Percentiles rank a stretch among this genome's conserved stretches.
Conservation (phyloP, 2,329 filamentous ascomycete genomes). For the Pyrenochaeta sp. region DNA sequence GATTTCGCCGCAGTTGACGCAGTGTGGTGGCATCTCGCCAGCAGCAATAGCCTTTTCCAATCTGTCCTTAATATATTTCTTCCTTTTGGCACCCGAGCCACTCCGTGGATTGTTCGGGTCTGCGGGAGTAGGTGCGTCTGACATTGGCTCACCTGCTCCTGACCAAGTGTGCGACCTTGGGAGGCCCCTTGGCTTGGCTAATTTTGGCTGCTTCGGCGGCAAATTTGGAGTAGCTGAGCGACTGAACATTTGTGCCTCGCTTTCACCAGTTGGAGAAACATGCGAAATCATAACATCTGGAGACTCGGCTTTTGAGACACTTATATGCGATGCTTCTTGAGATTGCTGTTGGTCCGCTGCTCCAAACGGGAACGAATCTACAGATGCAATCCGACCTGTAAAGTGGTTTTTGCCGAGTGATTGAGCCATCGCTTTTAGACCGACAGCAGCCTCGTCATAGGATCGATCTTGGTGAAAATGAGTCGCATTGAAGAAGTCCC, state of each 20-base stretch:
- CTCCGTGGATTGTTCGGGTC: slow-evolving; percentile 46
- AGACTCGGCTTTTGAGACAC: slow-evolving; percentile 23
- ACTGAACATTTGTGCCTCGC: slow-evolving; percentile 26
- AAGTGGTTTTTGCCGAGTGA: slow-evolving; percentile 3
- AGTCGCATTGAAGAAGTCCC: slow-evolving; percentile 9
- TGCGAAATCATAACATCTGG: slow-evolving; percentile 27
- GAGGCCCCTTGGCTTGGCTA: slow-evolving; percentile 38
- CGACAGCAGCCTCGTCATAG: slow-evolving; percentile 4
- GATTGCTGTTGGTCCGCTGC: slow-evolving; percentile 1
- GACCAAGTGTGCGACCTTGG: slow-evolving; percentile 51
- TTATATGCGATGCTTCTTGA: slow-evolving; percentile 8
- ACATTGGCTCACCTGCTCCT: slow-evolving; percentile 42
- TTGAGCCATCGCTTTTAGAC: slow-evolving; percentile 1
- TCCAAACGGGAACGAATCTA: slow-evolving; percentile 9
- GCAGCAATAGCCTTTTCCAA: slow-evolving; percentile 70
- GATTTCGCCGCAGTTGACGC: slow-evolving; percentile 91
- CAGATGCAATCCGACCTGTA: neutral
- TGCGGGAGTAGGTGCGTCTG: slow-evolving; percentile 38
- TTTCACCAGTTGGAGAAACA: slow-evolving; percentile 27
- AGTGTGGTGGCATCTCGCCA: slow-evolving; percentile 87
- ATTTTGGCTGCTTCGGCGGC: slow-evolving; percentile 20
- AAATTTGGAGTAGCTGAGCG: slow-evolving; percentile 35
- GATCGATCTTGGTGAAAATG: slow-evolving; percentile 10
- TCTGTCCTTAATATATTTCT: slow-evolving; percentile 67
- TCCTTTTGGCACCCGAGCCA: slow-evolving; percentile 69